Evolutionary conservation across 768 basidiomycete genomes (phyloP).

Genomic region (Rhodotorula diobovata): DNA sequence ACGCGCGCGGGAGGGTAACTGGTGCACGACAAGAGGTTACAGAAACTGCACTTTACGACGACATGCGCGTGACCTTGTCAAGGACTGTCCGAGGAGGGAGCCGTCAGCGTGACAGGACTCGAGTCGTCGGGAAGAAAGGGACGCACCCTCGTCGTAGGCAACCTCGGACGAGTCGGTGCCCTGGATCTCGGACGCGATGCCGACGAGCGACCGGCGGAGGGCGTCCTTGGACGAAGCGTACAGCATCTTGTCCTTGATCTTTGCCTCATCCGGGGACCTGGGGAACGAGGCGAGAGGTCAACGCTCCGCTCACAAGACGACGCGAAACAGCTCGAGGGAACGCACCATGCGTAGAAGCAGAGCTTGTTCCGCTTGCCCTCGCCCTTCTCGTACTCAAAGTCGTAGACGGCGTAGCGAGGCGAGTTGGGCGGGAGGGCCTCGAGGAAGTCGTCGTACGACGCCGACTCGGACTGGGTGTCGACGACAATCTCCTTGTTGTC

Average conservation of each 20-base stretch:
- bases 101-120: not conserved
- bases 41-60: slow-evolving; percentile 15
- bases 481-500: slow-evolving; percentile 70
- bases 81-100: slow-evolving; percentile 36
- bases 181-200: slow-evolving; percentile 76
- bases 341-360: slow-evolving; percentile 77
- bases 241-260: slow-evolving; percentile 88
- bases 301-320: not conserved
- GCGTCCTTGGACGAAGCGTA: slow-evolving; percentile 82
- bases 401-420: slow-evolving; percentile 83
- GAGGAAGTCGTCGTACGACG: slow-evolving; percentile 68
- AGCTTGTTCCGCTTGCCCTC: slow-evolving; percentile 81
- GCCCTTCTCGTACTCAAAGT: slow-evolving; percentile 73
- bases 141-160: slow-evolving; percentile 62
- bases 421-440: slow-evolving; percentile 65
- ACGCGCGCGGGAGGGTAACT: no score
- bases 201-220: slow-evolving; percentile 66
- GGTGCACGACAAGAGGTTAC: not conserved
- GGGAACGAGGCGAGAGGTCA: not conserved
- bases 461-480: slow-evolving; percentile 57
- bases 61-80: slow-evolving; percentile 44
- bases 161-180: slow-evolving; percentile 75
- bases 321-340: not conserved
- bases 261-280: slow-evolving; percentile 82
- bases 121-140: not conserved